Evolutionary conservation across 2,329 filamentous ascomycete genomes (phyloP).

Genomic region (Endocalyx cinctus): DNA sequence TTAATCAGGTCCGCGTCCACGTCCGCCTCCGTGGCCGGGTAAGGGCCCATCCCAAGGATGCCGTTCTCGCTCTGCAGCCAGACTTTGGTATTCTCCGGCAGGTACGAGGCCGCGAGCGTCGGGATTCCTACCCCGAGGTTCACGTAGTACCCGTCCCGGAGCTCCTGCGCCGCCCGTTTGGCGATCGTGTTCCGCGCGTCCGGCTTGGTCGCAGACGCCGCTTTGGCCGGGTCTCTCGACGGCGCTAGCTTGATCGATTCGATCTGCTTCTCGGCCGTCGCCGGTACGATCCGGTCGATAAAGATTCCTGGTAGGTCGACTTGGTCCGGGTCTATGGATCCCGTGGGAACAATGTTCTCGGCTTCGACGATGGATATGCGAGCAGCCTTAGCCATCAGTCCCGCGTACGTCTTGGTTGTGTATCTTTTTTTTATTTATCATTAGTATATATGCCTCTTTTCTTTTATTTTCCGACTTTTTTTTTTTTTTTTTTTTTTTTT

Average conservation of each 20-base stretch:
- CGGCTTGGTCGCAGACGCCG: slow-evolving; percentile 42
- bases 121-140: slow-evolving; percentile 84
- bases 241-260: slow-evolving; percentile 61
- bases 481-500: slow-evolving; percentile 70
- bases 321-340: slow-evolving; percentile 66
- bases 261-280: slow-evolving; percentile 65
- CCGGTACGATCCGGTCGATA: slow-evolving; percentile 74
- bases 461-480: too few relatives aligned
- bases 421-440: too few relatives aligned
- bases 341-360: slow-evolving; percentile 74
- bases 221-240: slow-evolving; percentile 33
- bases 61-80: slow-evolving; percentile 87
- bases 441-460: too few relatives aligned
- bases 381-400: slow-evolving; percentile 78
- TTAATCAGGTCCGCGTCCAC: slow-evolving; percentile 80
- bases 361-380: slow-evolving; percentile 77
- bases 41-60: slow-evolving; percentile 77
- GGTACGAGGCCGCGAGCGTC: slow-evolving; percentile 74
- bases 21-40: slow-evolving; percentile 62
- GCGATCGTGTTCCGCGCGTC: slow-evolving; percentile 67
- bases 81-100: slow-evolving; percentile 64
- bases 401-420: slow-evolving; percentile 70
- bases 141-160: slow-evolving; percentile 75
- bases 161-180: slow-evolving; percentile 70
- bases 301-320: slow-evolving; percentile 80